Conservation (phyloP, 2,329 filamentous ascomycete species). For the Xylaria hypoxylon region DNA sequence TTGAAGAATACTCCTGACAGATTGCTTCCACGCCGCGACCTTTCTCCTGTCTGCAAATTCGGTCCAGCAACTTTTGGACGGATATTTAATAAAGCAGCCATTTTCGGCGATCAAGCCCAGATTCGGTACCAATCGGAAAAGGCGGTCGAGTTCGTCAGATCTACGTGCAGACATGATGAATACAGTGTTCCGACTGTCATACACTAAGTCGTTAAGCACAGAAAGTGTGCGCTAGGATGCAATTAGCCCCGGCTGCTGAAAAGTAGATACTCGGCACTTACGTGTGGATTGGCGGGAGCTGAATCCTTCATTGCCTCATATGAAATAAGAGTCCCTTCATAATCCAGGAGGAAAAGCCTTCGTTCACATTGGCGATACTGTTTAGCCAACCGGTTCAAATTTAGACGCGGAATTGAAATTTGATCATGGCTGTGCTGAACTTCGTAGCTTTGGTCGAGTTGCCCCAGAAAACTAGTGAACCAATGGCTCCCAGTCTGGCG, state of each 20-base stretch:
- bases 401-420: conserved; percentile 86
- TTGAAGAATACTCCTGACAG: conserved; percentile 82
- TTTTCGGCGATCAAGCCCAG: conserved; percentile 95
- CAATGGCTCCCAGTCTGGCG: conserved; percentile 87
- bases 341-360: conserved; percentile 90
- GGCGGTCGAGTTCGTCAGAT: conserved; percentile 86
- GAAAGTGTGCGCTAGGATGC: conserved; percentile 77
- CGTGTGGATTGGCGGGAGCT: conserved; percentile 82
- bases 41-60: conserved; percentile 79
- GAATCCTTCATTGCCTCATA: conserved; percentile 88
- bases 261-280: conserved; percentile 48
- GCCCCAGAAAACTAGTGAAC: conserved; percentile 79
- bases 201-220: conserved; percentile 81
- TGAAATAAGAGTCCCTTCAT: conserved; percentile 90
- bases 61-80: conserved; percentile 76
- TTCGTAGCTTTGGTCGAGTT: conserved; percentile 80
- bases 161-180: conserved; percentile 94
- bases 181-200: conserved; percentile 84
- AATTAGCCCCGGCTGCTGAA: conserved; percentile 26
- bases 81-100: conserved; percentile 86
- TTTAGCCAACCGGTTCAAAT: conserved; percentile 70
- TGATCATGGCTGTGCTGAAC: conserved; percentile 88
- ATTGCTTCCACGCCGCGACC: conserved; percentile 83
- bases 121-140: conserved; percentile 85
- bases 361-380: conserved; percentile 74